These are phyloP conservation scores for Colletotrichum spaethianum DNA, from an alignment of 2,329 filamentous ascomycete genomes.

Conservation along the genomic window DNA sequence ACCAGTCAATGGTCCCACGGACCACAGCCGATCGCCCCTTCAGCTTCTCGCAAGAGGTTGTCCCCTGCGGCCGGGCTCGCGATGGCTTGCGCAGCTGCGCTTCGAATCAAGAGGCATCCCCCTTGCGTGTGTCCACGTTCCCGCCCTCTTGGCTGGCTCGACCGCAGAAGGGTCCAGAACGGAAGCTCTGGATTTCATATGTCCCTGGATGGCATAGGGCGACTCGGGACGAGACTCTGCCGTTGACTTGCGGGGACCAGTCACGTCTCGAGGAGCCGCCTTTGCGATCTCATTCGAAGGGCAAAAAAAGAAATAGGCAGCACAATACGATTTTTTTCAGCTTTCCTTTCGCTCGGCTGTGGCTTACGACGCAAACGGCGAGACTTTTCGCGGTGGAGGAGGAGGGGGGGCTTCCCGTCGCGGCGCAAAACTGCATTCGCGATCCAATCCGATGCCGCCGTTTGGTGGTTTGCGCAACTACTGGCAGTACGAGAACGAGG, in stretches of 20 bases:
- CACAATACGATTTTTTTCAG: background rate
- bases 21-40: background rate
- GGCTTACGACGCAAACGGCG: conserved; percentile 36
- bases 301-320: background rate
- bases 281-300: conserved; percentile 28
- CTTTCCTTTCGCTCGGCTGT: conserved; percentile 17
- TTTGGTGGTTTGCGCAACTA: conserved; percentile 26
- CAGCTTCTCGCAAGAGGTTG: background rate
- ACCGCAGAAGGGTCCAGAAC: background rate
- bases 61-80: background rate
- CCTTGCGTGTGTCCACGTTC: conserved; percentile 6
- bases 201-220: background rate
- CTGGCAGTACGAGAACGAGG: background rate
- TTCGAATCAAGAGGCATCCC: background rate
- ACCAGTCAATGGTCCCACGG: background rate
- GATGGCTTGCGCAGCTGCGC: conserved; percentile 15
- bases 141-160: background rate
- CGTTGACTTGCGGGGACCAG: conserved; percentile 29
- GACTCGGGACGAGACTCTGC: conserved; percentile 23
- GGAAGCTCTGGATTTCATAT: background rate
- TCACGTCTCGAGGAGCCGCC: conserved; percentile 6
- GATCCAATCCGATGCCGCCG: conserved; percentile 33
- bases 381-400: background rate
- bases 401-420: background rate
- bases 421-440: conserved; percentile 31